phyloP scores from a whole-genome alignment of 148 eudicot genomes.

The Cornus controversa region DNA sequence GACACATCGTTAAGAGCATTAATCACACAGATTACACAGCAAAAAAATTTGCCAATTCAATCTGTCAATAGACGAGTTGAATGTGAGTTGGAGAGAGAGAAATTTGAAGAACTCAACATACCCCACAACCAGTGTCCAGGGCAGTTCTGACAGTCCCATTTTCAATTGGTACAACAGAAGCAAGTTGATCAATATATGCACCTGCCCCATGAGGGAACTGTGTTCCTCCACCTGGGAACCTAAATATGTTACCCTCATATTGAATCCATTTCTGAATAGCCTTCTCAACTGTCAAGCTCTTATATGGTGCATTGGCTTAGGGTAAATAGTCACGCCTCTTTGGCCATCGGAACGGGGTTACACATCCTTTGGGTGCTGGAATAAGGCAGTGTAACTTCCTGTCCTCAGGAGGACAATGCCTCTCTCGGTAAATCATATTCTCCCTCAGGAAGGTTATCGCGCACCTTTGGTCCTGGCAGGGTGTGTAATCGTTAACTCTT shows the following conservation, averaged over 20 bases:
- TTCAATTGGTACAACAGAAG: constrained; percentile 75
- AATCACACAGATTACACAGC: neutral
- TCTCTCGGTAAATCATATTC: constrained; percentile 80
- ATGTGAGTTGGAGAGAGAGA: neutral
- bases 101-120: constrained; percentile 34
- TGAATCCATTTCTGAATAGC: constrained; percentile 99
- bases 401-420: constrained; percentile 77
- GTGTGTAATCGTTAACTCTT: constrained; percentile 67
- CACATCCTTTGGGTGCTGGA: constrained; percentile 94
- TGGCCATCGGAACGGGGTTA: constrained; percentile 96
- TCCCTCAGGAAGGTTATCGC: constrained; percentile 90
- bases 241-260: constrained; percentile 90
- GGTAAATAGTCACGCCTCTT: constrained; percentile 97
- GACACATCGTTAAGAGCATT: neutral
- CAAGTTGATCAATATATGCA: constrained; percentile 88
- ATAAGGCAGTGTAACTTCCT: constrained; percentile 83
- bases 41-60: no score
- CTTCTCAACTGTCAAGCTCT: constrained; percentile 95
- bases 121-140: constrained; percentile 98
- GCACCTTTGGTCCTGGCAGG: constrained; percentile 91
- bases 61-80: neutral
- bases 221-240: constrained; percentile 99
- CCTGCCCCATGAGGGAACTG: constrained; percentile 99
- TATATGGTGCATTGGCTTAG: constrained; percentile 94
- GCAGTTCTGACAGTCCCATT: constrained; percentile 93